Evolutionary conservation across 2,329 filamentous ascomycete species (phyloP), one percentile per base, ranked within the genome.

Genomic region (Clarireedia homoeocarpa): DNA sequence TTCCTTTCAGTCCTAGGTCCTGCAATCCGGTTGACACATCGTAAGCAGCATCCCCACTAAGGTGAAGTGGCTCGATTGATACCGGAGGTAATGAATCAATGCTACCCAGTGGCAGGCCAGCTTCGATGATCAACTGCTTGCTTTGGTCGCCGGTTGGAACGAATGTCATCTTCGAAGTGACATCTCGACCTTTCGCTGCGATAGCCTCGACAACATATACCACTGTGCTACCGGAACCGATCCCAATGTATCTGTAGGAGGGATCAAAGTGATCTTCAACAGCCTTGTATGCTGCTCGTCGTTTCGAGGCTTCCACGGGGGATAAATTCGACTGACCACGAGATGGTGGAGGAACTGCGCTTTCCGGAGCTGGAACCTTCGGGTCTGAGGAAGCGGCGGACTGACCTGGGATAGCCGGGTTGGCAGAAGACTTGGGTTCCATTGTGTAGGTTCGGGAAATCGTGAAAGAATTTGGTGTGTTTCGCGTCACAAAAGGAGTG

Each of bases 171-270:
- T 74, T 69, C 36, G 75, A 71, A 49, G 80, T 82, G 56, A 81
- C 75, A 2, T 72, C 70, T 7, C 73, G 69, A 4, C 81, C 79
- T 53, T 85, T 80, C 53, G 77, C 78, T 39, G 79, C 79, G 72
- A 95, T 92, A 55, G 88, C 88, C 63, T 91, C 86, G 58, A 94
- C 88, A 49, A 92, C 88, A 71, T 92, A 91, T 66, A 91, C 83
- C 61, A 94, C 89, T 20, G 87, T 90, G 65, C 85, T 88, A 58
- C 88, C 88, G 57, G 86, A 90, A 61, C 89, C 89, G 71, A 94
- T 92, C 63, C 89, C 89, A 63, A 91, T 77, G 67, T 82, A 85
- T 55, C 74, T 79, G 74, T 82, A 81, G 42, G 74, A 72, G 44
- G 78, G 77, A 55, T 77, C 76, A 66, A 91, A 86, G 72, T 91